Conservation (phyloP, 176 grass and related monocot species). For the Rhipidocladum racemiflorum region DNA sequence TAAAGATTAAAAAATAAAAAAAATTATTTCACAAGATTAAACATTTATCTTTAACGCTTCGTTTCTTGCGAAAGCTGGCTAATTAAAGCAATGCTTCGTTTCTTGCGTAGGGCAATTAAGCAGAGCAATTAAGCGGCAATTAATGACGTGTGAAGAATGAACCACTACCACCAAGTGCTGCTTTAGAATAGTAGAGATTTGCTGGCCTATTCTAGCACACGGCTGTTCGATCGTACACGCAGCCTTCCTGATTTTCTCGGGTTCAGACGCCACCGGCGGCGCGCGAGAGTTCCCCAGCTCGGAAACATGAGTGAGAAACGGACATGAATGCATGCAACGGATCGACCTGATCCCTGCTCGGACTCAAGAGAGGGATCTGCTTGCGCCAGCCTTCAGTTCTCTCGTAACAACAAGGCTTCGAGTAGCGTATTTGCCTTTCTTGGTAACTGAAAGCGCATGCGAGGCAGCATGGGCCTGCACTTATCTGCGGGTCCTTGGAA, state of each 20-base stretch:
- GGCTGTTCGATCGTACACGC: not conserved
- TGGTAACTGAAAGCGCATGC: constrained; percentile 9
- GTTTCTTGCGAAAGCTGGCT: too few species aligned
- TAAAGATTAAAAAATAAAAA: too few species aligned
- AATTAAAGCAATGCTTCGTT: too few species aligned
- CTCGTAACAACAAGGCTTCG: constrained; percentile 6
- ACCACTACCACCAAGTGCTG: too few species aligned
- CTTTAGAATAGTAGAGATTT: too few species aligned
- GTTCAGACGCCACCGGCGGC: constrained; percentile 15
- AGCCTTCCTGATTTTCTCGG: not conserved
- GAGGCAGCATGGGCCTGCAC: not conserved
- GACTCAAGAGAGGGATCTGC: not conserved
- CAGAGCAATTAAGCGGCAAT: too few species aligned
- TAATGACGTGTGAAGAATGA: too few species aligned
- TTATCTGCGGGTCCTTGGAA: not conserved
- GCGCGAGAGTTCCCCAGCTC: not conserved
- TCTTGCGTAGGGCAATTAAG: too few species aligned
- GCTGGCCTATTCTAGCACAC: too few species aligned
- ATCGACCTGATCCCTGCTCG: not conserved
- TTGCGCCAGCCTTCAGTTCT: not conserved
- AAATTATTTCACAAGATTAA: too few species aligned
- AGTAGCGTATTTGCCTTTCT: not conserved
- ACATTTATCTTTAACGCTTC: too few species aligned
- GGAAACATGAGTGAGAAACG: constrained; percentile 25
- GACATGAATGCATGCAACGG: not conserved